A percentile compares a stretch with the other conserved stretches of the same genome.
phyloP scores from a whole-genome alignment of 768 basidiomycete genomes.

The Phaffia australis region DNA sequence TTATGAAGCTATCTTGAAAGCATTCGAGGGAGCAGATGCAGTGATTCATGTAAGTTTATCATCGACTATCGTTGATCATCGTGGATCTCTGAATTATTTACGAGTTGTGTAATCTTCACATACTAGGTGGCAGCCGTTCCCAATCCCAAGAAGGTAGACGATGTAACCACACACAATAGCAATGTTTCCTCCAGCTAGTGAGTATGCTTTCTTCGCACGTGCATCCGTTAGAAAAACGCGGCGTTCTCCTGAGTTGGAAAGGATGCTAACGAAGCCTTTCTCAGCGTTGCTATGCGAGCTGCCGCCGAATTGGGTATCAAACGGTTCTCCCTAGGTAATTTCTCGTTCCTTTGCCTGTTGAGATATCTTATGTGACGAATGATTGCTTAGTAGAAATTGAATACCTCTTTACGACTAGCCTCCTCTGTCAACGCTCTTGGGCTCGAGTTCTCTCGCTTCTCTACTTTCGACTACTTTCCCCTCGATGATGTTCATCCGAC shows the following conservation, averaged over 20 bases:
- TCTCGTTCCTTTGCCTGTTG: no score
- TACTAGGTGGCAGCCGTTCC: neutral
- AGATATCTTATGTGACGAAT: no score
- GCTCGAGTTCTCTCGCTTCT: constrained; percentile 7
- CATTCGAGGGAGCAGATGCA: constrained; percentile 15
- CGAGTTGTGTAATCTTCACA: neutral
- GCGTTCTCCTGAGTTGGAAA: no score
- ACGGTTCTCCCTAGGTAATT: neutral
- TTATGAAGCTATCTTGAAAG: constrained; percentile 9
- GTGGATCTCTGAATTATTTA: neutral
- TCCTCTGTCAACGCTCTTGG: constrained; percentile 16
- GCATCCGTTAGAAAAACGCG: no score
- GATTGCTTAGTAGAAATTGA: no score
- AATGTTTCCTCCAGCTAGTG: constrained; percentile 9
- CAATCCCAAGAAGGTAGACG: neutral
- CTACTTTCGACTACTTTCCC: constrained; percentile 12
- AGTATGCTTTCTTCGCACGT: neutral
- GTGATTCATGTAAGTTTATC: constrained; percentile 13
- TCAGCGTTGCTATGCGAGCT: constrained; percentile 9
- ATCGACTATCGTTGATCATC: neutral
- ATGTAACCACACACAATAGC: neutral
- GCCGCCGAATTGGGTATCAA: constrained; percentile 18
- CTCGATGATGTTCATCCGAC: neutral
- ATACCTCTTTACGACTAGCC: neutral
- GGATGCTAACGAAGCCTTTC: neutral